A percentile compares a stretch with the other conserved stretches of the same genome.
phyloP scores from a whole-genome alignment of 2,329 filamentous ascomycete species.

The Trichophyton benhamiae region DNA sequence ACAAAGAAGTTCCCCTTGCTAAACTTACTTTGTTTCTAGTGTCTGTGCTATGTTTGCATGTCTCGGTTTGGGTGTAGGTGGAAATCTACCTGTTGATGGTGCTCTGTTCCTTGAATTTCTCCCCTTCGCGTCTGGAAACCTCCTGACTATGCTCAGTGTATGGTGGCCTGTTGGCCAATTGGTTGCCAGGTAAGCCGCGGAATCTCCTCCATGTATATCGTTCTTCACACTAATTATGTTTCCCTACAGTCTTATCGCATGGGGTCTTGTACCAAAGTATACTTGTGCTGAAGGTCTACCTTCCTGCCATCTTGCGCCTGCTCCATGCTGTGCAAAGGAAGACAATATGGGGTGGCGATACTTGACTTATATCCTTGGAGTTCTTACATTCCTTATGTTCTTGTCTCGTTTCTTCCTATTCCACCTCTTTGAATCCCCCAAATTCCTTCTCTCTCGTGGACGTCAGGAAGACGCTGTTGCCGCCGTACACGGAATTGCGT shows the following conservation, averaged over 20 bases:
- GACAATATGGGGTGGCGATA: constrained; percentile 64
- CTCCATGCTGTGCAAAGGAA: constrained; percentile 34
- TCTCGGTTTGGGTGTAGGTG: constrained; percentile 57
- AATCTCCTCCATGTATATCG: background rate
- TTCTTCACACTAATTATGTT: background rate
- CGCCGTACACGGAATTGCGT: constrained; percentile 65
- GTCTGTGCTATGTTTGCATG: constrained; percentile 50
- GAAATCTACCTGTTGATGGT: constrained; percentile 67
- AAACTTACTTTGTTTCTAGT: constrained; percentile 14
- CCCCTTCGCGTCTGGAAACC: constrained; percentile 58
- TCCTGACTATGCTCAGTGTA: constrained; percentile 67
- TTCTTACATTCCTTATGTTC: constrained; percentile 66
- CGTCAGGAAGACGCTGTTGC: constrained; percentile 67
- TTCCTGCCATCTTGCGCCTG: constrained; percentile 22
- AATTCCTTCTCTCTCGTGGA: constrained; percentile 65
- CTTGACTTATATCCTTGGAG: constrained; percentile 57
- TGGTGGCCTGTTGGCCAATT: constrained; percentile 83
- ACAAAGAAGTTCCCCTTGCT: background rate
- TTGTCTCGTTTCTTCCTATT: constrained; percentile 67
- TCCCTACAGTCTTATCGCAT: constrained; percentile 43
- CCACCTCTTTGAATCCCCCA: constrained; percentile 72
- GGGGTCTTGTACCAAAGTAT: constrained; percentile 62
- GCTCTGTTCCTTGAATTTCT: constrained; percentile 75
- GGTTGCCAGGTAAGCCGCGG: constrained; percentile 38
- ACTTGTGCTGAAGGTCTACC: constrained; percentile 33